These are phyloP conservation scores for Stachybotrys chartarum DNA, from an alignment of 2,329 filamentous ascomycete species.

Conservation along the genomic window DNA sequence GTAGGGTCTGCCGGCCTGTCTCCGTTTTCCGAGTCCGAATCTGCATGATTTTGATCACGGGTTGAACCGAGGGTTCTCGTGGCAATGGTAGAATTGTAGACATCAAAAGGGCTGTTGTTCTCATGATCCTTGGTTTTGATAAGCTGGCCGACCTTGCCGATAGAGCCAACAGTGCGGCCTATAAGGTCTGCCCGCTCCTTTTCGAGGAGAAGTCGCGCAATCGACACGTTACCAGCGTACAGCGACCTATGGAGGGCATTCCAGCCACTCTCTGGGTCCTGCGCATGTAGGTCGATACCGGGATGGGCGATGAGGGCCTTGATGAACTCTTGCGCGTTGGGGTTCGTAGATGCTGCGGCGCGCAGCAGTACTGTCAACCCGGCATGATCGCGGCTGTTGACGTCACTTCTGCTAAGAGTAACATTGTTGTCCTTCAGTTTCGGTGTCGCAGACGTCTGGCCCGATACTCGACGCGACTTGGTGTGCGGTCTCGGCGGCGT, in stretches of 20 bases:
- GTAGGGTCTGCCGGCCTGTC: slow-evolving; percentile 25
- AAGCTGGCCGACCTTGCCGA: slow-evolving; percentile 61
- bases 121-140: slow-evolving; percentile 96
- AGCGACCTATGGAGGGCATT: slow-evolving; percentile 87
- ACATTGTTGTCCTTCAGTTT: slow-evolving; percentile 36
- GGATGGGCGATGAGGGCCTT: slow-evolving; percentile 75
- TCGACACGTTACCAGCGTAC: slow-evolving; percentile 81
- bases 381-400: slow-evolving; percentile 77
- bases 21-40: slow-evolving; percentile 49
- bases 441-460: slow-evolving; percentile 34
- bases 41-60: slow-evolving; percentile 39
- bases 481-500: slow-evolving; percentile 41
- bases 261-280: slow-evolving; percentile 92
- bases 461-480: slow-evolving; percentile 48
- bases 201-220: slow-evolving; percentile 74
- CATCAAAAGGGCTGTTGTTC: slow-evolving; percentile 87
- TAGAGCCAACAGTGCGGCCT: slow-evolving; percentile 51
- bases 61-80: slow-evolving; percentile 57
- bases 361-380: slow-evolving; percentile 82
- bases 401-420: slow-evolving; percentile 51
- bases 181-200: slow-evolving; percentile 62
- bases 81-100: slow-evolving; percentile 83
- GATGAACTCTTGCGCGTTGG: slow-evolving; percentile 67
- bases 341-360: slow-evolving; percentile 66
- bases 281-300: slow-evolving; percentile 74